Percentiles rank a stretch among this genome's conserved stretches.
phyloP scores from a whole-genome alignment of 306 rosid genomes.

The Oemleria cerasiformis region DNA sequence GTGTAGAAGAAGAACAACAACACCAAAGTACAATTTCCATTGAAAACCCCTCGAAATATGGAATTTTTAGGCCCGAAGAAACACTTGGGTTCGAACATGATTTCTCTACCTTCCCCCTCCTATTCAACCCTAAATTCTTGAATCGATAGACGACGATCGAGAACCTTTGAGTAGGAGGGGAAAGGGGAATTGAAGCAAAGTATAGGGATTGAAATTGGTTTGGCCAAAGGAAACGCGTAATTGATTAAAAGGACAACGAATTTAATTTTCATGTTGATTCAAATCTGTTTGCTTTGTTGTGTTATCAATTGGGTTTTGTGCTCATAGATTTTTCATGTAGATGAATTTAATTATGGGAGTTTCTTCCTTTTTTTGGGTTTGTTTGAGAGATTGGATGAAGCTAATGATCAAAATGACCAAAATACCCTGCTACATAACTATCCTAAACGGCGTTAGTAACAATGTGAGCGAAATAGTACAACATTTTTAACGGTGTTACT shows the following conservation, averaged over 20 bases:
- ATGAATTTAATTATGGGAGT: no score
- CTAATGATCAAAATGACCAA: no score
- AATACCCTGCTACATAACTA: no score
- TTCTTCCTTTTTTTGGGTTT: no score
- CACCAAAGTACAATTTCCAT: constrained; percentile 38
- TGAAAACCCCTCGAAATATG: constrained; percentile 37
- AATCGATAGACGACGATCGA: not conserved
- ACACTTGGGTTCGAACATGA: constrained; percentile 17
- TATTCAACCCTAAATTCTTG: constrained; percentile 10
- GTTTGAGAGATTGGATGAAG: no score
- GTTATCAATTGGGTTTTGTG: no score
- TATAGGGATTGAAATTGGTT: constrained; percentile 3
- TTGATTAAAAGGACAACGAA: not conserved
- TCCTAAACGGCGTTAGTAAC: no score
- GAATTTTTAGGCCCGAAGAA: constrained; percentile 19
- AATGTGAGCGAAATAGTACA: no score
- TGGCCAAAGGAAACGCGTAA: not conserved
- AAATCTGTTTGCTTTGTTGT: no score
- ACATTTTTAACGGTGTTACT: no score
- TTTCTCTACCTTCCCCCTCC: not conserved
- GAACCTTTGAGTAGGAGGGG: not conserved
- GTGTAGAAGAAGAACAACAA: constrained; percentile 42
- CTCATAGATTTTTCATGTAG: no score
- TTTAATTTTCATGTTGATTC: no score
- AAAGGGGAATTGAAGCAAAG: not conserved